Conservation (phyloP, 768 basidiomycete species). For the Sarcodon sp. region DNA sequence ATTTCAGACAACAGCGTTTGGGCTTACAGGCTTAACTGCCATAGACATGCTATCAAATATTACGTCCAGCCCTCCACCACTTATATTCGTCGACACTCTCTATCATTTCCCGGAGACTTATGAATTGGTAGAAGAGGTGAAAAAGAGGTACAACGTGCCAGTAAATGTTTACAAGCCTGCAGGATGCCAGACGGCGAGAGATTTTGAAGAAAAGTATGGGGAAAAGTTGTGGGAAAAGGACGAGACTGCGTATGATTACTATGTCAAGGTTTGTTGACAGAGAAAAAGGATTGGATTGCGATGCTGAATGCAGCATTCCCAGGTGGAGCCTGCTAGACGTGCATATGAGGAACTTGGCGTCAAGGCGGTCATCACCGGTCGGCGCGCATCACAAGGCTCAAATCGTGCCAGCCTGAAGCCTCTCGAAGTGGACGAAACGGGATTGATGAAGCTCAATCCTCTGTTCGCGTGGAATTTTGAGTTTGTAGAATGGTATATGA, state of each 20-base stretch:
- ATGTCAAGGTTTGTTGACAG: conserved; percentile 51
- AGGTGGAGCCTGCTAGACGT: conserved; percentile 90
- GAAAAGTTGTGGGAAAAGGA: conserved; percentile 77
- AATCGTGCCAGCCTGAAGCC: conserved; percentile 74
- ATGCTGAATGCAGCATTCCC: neutral
- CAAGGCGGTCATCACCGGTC: conserved; percentile 86
- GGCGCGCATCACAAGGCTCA: conserved; percentile 88
- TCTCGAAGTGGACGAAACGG: conserved; percentile 83
- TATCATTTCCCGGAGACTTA: conserved; percentile 95
- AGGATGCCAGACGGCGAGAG: conserved; percentile 47
- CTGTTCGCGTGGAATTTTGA: conserved; percentile 81
- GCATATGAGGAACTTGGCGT: conserved; percentile 76
- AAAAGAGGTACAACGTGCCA: conserved; percentile 55
- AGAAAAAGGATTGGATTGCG: neutral
- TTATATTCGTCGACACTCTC: conserved; percentile 94
- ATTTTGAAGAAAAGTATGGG: conserved; percentile 76
- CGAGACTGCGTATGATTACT: conserved; percentile 81
- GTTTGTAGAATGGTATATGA: conserved; percentile 77
- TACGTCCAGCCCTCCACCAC: conserved; percentile 52
- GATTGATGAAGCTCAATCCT: conserved; percentile 90
- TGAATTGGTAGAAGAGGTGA: conserved; percentile 75
- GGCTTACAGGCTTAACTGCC: conserved; percentile 86
- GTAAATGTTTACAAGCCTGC: conserved; percentile 74
- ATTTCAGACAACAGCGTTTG: conserved; percentile 94
- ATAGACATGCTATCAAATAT: conserved; percentile 91